Evolutionary conservation across 208 protist genomes (phyloP).

Genomic region (Cochliopodium minus): DNA sequence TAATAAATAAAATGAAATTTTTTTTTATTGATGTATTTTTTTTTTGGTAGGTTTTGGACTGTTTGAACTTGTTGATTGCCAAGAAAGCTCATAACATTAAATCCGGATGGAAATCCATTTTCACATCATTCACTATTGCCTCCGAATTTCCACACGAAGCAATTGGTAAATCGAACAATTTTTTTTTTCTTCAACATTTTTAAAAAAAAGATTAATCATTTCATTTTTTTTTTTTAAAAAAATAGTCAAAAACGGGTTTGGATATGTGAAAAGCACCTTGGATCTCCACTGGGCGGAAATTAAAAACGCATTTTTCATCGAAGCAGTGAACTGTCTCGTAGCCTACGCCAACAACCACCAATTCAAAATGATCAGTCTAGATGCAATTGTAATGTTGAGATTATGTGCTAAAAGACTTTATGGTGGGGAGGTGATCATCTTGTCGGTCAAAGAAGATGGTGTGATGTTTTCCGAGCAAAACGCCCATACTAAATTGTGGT

Average conservation of each 20-base stretch:
- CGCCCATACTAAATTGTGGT: background rate
- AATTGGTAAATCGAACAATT: background rate
- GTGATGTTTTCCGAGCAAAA: background rate
- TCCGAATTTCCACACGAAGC: slow-evolving; percentile 18
- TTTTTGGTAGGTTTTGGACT: too few species aligned
- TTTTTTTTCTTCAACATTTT: background rate
- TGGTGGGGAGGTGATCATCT: background rate
- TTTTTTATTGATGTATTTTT: too few species aligned
- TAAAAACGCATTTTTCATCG: background rate
- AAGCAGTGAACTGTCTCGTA: background rate
- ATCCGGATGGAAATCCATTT: slow-evolving; percentile 55
- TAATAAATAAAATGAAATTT: too few species aligned
- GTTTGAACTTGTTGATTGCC: slow-evolving; percentile 37
- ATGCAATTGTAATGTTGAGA: background rate
- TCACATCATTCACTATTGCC: slow-evolving; percentile 30
- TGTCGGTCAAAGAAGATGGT: background rate
- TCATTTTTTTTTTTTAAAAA: background rate
- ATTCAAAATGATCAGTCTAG: background rate
- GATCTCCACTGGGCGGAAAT: too few species aligned
- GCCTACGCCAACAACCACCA: background rate
- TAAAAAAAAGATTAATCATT: background rate
- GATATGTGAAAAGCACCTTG: too few species aligned
- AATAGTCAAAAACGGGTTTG: slow-evolving; percentile 1
- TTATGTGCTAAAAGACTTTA: background rate
- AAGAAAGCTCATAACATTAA: slow-evolving; percentile 35